Base-by-base conservation (phyloP, 805 yeast species). In the Candida tammaniensis region DNA sequence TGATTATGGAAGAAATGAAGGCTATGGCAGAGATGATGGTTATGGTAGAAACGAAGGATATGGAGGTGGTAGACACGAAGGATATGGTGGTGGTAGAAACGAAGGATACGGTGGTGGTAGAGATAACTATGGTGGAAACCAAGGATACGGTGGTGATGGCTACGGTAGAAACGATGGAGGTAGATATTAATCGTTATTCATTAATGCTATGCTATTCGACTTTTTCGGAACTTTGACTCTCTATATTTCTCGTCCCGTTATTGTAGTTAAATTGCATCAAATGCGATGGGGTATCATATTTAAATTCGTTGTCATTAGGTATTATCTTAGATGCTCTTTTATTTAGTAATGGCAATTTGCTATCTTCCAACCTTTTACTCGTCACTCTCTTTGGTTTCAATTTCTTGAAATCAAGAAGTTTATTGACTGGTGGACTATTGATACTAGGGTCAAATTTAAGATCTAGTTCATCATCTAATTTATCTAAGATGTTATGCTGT, bases 271-370 rank as follows among this genome's bases (percentile, higher is more conserved):
- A 52, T 23, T 47, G 52, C 34, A 50, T 43, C 18, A 51, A 31
- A 19, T 42, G 37, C 6, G 52, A 39, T 2, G 57, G 53, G 4
- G 47, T 39, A 11, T 45, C 46, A 22, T 11, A 21, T 6, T 36
- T 24, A 12, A 36, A 30, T 12, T 36, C 24, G 12, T 26, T 16
- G 11, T 33, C 32, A 24, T 26, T 24, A 7, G 30, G 24, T 2
- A 41, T 26, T 3, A 42, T 16, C 21, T 34, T 37, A n/a, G 40
- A 44, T 17, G 68, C 68, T 30, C 46, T 53, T 36, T 57, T 63
- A 40, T 66, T 65, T 17, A 65, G 52, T 22, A 65, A 46, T 3
- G 65, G 62, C 7, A 46, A 38, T 47, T 54, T 17, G 50, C 37
- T 7, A 28, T 33, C 23, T 33, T 35, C 25, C 29, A 46, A 23